Percentiles rank a stretch among this genome's conserved stretches.
These are phyloP conservation scores for Scheffersomyces stipitis DNA, from an alignment of 805 yeast genomes.

Conservation along the genomic window DNA sequence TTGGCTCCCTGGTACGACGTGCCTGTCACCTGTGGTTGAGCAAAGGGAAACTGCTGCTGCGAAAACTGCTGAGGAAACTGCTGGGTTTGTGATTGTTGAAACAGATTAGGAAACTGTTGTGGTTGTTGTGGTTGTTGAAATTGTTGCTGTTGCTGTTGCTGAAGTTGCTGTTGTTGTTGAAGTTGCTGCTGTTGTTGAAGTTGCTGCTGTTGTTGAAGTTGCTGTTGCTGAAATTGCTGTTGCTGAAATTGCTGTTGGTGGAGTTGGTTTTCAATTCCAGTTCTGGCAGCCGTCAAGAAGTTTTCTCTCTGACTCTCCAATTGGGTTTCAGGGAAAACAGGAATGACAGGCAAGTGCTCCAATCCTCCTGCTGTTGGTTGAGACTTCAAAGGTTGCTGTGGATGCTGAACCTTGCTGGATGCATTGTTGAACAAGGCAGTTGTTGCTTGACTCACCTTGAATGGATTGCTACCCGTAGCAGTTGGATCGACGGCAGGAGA, in stretches of 20 bases:
- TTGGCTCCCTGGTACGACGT: constrained; percentile 24
- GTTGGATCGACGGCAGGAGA: constrained; percentile 25
- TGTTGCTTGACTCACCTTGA: constrained; percentile 44
- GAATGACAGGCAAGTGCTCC: constrained; percentile 61
- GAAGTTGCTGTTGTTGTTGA: constrained; percentile 20
- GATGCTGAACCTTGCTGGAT: constrained; percentile 16
- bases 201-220: constrained; percentile 15
- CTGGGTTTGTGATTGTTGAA: too few species aligned
- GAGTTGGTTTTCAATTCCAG: constrained; percentile 30
- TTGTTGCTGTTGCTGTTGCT: constrained; percentile 5
- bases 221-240: constrained; percentile 15
- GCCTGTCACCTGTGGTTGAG: too few species aligned
- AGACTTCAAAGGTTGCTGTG: constrained; percentile 33
- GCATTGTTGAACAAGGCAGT: constrained; percentile 29
- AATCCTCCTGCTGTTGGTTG: constrained; percentile 75
- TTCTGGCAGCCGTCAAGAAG: constrained; percentile 35
- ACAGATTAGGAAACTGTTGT: too few species aligned
- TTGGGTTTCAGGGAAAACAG: constrained; percentile 70
- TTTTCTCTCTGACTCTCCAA: constrained; percentile 39
- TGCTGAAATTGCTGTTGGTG: constrained; percentile 3
- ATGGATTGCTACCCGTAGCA: constrained; percentile 63
- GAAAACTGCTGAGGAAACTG: too few species aligned
- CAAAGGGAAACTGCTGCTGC: too few species aligned
- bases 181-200: constrained; percentile 22
- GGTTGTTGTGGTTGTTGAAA: constrained; percentile 2